Conservation (phyloP, 352 stramenopile species). For the Phytophthora cactorum region DNA sequence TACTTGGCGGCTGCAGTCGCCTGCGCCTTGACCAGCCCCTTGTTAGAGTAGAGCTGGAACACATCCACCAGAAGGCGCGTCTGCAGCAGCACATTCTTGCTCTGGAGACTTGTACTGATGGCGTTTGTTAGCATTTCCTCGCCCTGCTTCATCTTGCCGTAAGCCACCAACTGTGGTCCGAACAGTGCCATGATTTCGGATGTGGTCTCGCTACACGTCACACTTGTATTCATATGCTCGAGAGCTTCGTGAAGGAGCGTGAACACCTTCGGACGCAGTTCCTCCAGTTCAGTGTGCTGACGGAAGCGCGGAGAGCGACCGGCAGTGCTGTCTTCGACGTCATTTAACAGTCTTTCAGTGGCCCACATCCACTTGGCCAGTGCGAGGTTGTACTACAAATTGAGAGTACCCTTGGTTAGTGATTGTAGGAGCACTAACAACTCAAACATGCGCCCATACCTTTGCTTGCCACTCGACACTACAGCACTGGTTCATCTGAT, state of each 20-base stretch:
- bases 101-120: constrained; percentile 53
- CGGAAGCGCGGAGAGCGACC: constrained; percentile 14
- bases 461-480: constrained; percentile 63
- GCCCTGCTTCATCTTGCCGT: constrained; percentile 47
- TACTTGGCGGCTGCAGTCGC: constrained; percentile 62
- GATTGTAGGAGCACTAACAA: background rate
- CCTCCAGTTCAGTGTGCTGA: constrained; percentile 46
- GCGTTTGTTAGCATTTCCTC: constrained; percentile 71
- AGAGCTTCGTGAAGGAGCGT: constrained; percentile 57
- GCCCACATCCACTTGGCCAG: constrained; percentile 83
- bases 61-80: constrained; percentile 61
- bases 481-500: constrained; percentile 51
- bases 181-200: constrained; percentile 78
- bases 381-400: constrained; percentile 64
- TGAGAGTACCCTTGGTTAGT: constrained; percentile 1
- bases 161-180: constrained; percentile 54
- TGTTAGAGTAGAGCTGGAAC: constrained; percentile 56
- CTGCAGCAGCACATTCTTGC: constrained; percentile 81
- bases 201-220: constrained; percentile 62
- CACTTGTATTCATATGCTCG: constrained; percentile 45
- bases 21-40: constrained; percentile 45
- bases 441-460: constrained; percentile 32
- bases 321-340: background rate
- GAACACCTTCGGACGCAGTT: constrained; percentile 48
- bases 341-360: constrained; percentile 40